phyloP scores from a whole-genome alignment of 805 yeast species.

The Lipomyces sp. region DNA sequence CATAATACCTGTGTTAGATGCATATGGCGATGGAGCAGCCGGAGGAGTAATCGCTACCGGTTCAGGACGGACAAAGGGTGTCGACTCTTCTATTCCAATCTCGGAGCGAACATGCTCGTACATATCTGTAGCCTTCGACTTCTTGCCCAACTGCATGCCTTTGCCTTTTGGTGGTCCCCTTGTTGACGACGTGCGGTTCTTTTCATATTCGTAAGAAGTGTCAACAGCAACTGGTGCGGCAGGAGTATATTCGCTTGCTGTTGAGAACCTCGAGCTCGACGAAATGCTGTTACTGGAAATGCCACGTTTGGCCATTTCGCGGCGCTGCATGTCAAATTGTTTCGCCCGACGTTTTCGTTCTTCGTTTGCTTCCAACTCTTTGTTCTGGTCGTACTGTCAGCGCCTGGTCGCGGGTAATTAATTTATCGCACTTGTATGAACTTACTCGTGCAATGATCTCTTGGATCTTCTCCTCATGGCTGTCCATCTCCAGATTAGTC shows the following conservation, averaged over 20 bases:
- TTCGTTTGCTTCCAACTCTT: constrained; percentile 95
- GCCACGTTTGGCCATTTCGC: constrained; percentile 50
- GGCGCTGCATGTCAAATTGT: constrained; percentile 65
- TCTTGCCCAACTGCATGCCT: constrained; percentile 79
- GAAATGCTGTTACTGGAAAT: constrained; percentile 9
- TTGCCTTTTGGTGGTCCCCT: constrained; percentile 56
- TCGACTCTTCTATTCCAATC: constrained; percentile 41
- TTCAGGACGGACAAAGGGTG: constrained; percentile 42
- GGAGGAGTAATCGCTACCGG: constrained; percentile 35
- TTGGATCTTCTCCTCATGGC: constrained; percentile 98
- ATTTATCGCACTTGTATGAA: not conserved
- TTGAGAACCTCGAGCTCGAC: constrained; percentile 26
- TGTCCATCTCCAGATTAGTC: constrained; percentile 94
- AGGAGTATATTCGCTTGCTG: constrained; percentile 28
- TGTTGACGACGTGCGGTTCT: constrained; percentile 35
- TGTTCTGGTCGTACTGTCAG: constrained; percentile 64
- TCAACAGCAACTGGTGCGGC: constrained; percentile 29
- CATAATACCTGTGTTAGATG: constrained; percentile 73
- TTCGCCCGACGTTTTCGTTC: constrained; percentile 95
- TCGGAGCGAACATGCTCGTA: constrained; percentile 42
- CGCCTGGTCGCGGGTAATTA: not conserved
- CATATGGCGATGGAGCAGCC: constrained; percentile 19
- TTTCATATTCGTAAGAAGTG: constrained; percentile 30
- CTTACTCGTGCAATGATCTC: constrained; percentile 74
- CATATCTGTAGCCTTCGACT: constrained; percentile 45